These are phyloP conservation scores for Rhodamnia argentea DNA, from an alignment of 345 rosid genomes.

Conservation along the genomic window DNA sequence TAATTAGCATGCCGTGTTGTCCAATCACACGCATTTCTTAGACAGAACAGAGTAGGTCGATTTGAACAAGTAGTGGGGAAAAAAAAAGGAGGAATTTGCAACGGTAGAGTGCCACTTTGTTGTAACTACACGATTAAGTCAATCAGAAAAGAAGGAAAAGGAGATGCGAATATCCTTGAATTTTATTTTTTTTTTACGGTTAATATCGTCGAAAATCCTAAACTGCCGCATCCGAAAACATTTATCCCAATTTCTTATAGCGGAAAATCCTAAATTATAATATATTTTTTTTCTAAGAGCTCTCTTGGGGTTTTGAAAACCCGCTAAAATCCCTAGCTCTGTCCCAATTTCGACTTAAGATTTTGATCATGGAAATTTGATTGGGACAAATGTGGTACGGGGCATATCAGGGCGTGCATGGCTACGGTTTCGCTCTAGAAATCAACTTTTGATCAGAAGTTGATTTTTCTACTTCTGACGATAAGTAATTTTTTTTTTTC, in stretches of 20 bases:
- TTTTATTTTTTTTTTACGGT: not conserved
- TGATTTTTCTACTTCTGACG: too few species aligned
- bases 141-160: not conserved
- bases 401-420: too few species aligned
- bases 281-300: too few species aligned
- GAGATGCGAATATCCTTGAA: not conserved
- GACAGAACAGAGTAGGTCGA: not conserved
- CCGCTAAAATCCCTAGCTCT: not conserved
- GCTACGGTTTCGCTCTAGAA: too few species aligned
- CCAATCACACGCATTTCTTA: not conserved
- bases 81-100: not conserved
- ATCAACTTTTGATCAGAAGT: too few species aligned
- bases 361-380: not conserved
- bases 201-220: too few species aligned
- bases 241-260: too few species aligned
- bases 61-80: not conserved
- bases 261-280: too few species aligned
- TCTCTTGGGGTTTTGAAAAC: accelerated
- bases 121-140: not conserved
- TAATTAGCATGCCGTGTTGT: not conserved
- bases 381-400: not conserved
- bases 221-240: too few species aligned
- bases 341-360: too few species aligned
- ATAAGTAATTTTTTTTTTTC: too few species aligned
- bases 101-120: not conserved